phyloP scores from a whole-genome alignment of 2,329 filamentous ascomycete genomes.

The Nigrospora osmanthi region DNA sequence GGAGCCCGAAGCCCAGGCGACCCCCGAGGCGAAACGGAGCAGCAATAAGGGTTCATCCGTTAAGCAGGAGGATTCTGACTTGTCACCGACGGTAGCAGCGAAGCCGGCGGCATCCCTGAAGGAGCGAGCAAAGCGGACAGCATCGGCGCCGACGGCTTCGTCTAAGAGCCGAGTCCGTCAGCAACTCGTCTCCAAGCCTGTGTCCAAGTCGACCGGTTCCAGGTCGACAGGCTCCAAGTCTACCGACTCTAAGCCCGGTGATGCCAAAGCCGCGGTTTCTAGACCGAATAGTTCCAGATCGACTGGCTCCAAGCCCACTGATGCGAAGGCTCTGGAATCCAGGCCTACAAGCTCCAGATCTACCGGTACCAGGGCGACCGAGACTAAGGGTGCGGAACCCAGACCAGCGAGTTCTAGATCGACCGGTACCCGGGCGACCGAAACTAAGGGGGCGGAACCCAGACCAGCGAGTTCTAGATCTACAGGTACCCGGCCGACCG shows the following conservation, averaged over 20 bases:
- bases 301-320: not conserved
- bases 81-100: not conserved
- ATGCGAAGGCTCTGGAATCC: not conserved
- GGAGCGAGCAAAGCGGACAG: constrained; percentile 8
- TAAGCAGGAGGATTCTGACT: not conserved
- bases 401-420: no score
- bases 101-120: constrained; percentile 5
- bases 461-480: no score
- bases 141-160: constrained; percentile 6
- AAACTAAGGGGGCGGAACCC: no score
- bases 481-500: no score
- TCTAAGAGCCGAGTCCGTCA: not conserved
- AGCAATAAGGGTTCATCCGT: no score
- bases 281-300: not conserved
- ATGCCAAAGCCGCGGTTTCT: not conserved
- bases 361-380: no score
- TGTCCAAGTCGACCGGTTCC: constrained; percentile 3
- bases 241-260: not conserved
- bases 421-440: no score
- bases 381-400: no score
- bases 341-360: not conserved
- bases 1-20: not conserved
- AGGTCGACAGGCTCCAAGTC: not conserved
- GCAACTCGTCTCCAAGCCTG: not conserved
- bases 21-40: no score